Evolutionary conservation across 176 grass and related monocot species (phyloP), one percentile per base, ranked within the genome.

Genomic region (Puya raimondii): DNA sequence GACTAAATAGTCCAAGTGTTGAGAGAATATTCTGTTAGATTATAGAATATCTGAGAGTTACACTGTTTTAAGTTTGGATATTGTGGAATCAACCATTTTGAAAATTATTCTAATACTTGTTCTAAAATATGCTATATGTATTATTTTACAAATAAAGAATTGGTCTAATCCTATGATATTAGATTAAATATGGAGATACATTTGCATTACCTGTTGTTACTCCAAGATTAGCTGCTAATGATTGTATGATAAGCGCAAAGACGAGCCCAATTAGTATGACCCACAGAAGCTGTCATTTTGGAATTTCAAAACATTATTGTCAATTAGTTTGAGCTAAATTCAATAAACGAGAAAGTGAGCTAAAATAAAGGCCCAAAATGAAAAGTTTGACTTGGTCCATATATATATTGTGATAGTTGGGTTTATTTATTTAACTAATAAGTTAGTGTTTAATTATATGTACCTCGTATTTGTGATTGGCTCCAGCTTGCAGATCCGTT

Each of bases 161-260:
- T 42, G 33, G 5, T 42, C 33, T 42, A 42, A 42, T 42, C 33
- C 4, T 6, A 42, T 42, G 33, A 42, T 42, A 42, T 42, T 42
- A 42, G 33, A 7, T 42, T 42, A 42, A 42, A 42, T 42, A 42
- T 42, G 5, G 15, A 72, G 49, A n/a, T 47, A 1, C 11, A 50
- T 58, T 63, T 54, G 61, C 26, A 14, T 48, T 83, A 97, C 93
- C 89, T 84, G 93, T 97, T 57, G 88, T 81, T 1, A 97, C 93
- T 2, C 93, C 93, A 47, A 97, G 86, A 78, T 97, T 97, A 12
- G 93, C 93, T 0, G 89, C 71, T 49, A 97, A 77, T 3, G 93
- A 92, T 50, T 97, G 93, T 70, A 97, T 97, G 1, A 97, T 83
- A 18, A 97, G 53, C 0, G 93, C 93, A n/a, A 97, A 97, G 68